Evolutionary conservation across 2,329 filamentous ascomycete species (phyloP).

Genomic region (Alternaria tenuissima): DNA sequence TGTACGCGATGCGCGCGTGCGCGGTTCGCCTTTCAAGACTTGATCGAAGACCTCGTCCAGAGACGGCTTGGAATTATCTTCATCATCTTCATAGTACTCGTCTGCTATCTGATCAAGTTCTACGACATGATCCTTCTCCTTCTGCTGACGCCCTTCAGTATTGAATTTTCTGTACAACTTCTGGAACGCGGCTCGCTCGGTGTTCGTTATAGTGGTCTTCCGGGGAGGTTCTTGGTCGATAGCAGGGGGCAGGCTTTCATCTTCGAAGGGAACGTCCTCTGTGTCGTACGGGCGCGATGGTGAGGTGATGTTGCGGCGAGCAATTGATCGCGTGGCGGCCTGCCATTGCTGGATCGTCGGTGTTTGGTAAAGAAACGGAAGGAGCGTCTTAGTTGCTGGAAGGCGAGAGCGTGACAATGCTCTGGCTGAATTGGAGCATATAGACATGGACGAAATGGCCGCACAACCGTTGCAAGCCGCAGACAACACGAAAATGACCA

Average conservation of each 20-base stretch:
- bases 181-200: conserved; percentile 48
- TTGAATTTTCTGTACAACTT: conserved; percentile 44
- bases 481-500: neutral
- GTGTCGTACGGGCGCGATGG: conserved; percentile 23
- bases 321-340: conserved; percentile 23
- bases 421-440: conserved; percentile 41
- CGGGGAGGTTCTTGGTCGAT: conserved; percentile 27
- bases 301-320: conserved; percentile 33
- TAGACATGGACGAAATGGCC: conserved; percentile 38
- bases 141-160: conserved; percentile 26
- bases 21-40: conserved; percentile 29
- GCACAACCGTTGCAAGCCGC: neutral
- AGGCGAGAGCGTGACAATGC: conserved; percentile 42
- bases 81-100: conserved; percentile 44
- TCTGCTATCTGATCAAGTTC: conserved; percentile 42
- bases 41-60: conserved; percentile 46
- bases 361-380: conserved; percentile 78
- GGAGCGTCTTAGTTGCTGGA: conserved; percentile 53
- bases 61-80: conserved; percentile 23
- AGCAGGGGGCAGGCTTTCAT: conserved; percentile 25
- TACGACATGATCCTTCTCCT: conserved; percentile 21
- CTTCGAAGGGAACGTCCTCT: conserved; percentile 27
- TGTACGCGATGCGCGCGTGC: conserved; percentile 3
- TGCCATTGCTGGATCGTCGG: conserved; percentile 63
- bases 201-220: conserved; percentile 46